These are phyloP conservation scores for Microstegium vimineum DNA, from an alignment of 176 grass and related monocot species.

Conservation along the genomic window DNA sequence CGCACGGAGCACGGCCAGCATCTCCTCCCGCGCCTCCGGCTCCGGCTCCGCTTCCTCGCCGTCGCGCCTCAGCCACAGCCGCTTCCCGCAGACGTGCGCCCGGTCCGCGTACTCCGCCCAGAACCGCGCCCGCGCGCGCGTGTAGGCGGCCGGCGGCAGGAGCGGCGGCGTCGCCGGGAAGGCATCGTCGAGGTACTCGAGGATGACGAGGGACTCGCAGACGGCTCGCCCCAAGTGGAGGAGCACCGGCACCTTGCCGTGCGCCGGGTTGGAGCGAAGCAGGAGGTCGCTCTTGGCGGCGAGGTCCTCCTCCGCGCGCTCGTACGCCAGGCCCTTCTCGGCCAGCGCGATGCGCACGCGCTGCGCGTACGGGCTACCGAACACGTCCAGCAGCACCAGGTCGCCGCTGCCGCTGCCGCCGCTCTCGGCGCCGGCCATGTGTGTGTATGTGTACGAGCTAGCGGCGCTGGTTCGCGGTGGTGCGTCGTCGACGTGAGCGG, in stretches of 20 bases:
- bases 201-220: conserved; percentile 62
- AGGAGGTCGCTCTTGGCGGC: conserved; percentile 58
- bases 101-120: conserved; percentile 41
- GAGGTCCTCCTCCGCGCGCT: conserved; percentile 43
- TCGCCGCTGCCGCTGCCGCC: not conserved
- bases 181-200: conserved; percentile 59
- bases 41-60: conserved; percentile 1
- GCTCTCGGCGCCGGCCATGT: not conserved
- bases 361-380: conserved; percentile 55
- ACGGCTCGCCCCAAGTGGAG: conserved; percentile 41
- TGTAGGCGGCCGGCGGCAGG: conserved; percentile 19
- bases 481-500: not conserved
- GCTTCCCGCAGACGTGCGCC: not conserved
- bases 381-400: conserved; percentile 37
- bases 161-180: not conserved
- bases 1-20: conserved; percentile 16
- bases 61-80: conserved; percentile 17
- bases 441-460: not conserved
- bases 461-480: not conserved
- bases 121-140: conserved; percentile 36
- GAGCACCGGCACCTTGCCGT: conserved; percentile 65
- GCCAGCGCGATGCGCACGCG: conserved; percentile 51
- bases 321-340: conserved; percentile 48
- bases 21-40: conserved; percentile 18
- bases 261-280: conserved; percentile 51